Conservation (phyloP, 345 rosid genomes). For the Eucalyptus guilfoylei region DNA sequence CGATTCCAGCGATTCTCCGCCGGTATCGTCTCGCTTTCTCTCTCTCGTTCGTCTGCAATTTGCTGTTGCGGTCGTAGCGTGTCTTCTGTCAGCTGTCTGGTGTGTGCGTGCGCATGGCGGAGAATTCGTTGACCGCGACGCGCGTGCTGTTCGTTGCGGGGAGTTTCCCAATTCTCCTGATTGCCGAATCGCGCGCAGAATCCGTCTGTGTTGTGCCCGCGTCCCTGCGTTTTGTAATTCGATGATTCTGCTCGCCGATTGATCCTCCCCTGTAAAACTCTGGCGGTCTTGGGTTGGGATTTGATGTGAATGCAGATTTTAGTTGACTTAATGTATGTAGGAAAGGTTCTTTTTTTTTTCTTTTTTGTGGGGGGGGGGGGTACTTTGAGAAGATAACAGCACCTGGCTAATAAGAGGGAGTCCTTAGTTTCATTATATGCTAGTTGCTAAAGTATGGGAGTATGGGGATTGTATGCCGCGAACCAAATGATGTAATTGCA, state of each 20-base stretch:
- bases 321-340: not conserved
- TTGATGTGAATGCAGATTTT: not conserved
- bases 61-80: not conserved
- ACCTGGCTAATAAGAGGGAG: not conserved
- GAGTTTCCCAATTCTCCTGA: not conserved
- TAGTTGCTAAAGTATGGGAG: not conserved
- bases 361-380: not conserved
- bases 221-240: not conserved
- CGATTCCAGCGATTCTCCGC: not conserved
- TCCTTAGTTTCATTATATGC: not conserved
- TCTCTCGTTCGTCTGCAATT: not conserved
- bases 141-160: not conserved
- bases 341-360: not conserved
- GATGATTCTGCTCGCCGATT: not conserved
- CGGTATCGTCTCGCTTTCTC: not conserved
- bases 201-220: not conserved
- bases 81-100: not conserved
- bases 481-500: not conserved
- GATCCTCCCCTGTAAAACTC: not conserved
- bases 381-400: not conserved
- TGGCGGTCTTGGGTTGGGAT: not conserved
- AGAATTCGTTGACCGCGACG: not conserved
- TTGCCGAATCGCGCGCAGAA: not conserved
- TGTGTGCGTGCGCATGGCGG: not conserved
- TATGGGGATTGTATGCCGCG: not conserved